phyloP scores from a whole-genome alignment of 331 rosid species.

The Dryas integrifolia region DNA sequence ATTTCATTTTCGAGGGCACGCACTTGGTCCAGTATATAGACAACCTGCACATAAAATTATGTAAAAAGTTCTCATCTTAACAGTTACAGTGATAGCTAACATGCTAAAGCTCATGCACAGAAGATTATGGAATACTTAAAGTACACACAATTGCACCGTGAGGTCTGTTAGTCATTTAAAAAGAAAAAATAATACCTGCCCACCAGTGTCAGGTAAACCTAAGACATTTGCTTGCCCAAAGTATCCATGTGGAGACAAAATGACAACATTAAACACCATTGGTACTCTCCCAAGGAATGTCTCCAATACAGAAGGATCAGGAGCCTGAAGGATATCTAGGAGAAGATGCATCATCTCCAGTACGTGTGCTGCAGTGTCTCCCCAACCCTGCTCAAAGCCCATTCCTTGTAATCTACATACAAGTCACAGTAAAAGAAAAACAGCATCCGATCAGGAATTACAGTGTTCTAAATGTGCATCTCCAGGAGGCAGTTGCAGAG shows the following conservation, averaged over 20 bases:
- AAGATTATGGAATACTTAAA: background rate
- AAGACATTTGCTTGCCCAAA: constrained; percentile 97
- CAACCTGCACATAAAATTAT: constrained; percentile 52
- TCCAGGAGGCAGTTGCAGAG: constrained; percentile 3
- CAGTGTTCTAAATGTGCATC: background rate
- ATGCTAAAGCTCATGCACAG: background rate
- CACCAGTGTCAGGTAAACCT: constrained; percentile 97
- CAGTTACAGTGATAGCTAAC: background rate
- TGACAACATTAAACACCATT: constrained; percentile 88
- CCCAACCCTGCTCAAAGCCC: constrained; percentile 91
- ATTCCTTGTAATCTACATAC: constrained; percentile 63
- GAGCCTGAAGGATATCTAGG: constrained; percentile 76
- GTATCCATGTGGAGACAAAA: constrained; percentile 92
- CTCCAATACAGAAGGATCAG: constrained; percentile 79
- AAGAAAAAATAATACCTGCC: constrained; percentile 57
- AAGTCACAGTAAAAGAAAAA: constrained; percentile 15
- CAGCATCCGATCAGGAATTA: background rate
- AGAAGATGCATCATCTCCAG: constrained; percentile 73
- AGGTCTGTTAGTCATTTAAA: background rate
- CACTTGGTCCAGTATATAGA: constrained; percentile 91
- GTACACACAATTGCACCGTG: no score
- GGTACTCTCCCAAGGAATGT: constrained; percentile 92
- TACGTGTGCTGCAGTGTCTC: constrained; percentile 69
- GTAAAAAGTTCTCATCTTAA: background rate
- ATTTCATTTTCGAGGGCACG: constrained; percentile 94